A percentile compares a stretch with the other conserved stretches of the same genome.
phyloP scores from a whole-genome alignment of 2,329 filamentous ascomycete genomes.

The Cladosporium phlei region DNA sequence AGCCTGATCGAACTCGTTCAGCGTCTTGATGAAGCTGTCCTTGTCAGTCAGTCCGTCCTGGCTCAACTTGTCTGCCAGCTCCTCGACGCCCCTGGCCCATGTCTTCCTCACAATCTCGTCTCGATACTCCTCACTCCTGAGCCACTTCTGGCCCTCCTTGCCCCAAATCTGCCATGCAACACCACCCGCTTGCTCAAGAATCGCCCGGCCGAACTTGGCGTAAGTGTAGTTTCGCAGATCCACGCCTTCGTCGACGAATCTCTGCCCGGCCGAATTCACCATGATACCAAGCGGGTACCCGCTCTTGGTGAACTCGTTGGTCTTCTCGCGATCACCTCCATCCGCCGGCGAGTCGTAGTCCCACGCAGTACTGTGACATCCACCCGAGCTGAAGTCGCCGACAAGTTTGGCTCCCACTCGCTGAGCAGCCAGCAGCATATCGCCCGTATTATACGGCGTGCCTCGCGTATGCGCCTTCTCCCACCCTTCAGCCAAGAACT shows the following conservation, averaged over 20 bases:
- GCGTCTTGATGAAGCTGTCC: conserved; percentile 47
- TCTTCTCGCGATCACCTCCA: conserved; percentile 53
- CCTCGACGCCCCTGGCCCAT: conserved; percentile 47
- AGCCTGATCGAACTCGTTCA: conserved; percentile 56
- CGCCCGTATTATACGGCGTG: conserved; percentile 61
- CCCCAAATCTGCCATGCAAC: conserved; percentile 65
- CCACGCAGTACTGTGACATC: conserved; percentile 63
- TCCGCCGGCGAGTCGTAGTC: conserved; percentile 56
- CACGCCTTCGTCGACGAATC: conserved; percentile 63
- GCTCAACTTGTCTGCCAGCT: conserved; percentile 50
- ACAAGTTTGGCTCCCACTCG: conserved; percentile 48
- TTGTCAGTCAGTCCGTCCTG: conserved; percentile 45
- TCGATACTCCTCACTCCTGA: conserved; percentile 59
- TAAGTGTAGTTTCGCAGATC: conserved; percentile 66
- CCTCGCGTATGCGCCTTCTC: conserved; percentile 59
- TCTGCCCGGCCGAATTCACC: conserved; percentile 54
- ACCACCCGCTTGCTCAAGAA: conserved; percentile 55
- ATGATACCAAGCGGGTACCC: conserved; percentile 64
- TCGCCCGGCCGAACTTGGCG: conserved; percentile 59
- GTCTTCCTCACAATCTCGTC: conserved; percentile 54
- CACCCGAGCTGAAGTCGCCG: conserved; percentile 54
- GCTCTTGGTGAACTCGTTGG: conserved; percentile 65
- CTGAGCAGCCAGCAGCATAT: conserved; percentile 51
- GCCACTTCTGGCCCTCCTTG: conserved; percentile 45
- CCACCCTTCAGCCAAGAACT: conserved; percentile 57